Percentiles rank a stretch among this genome's conserved stretches.
Conservation (phyloP, 139 green algal species). For the Parachlorella kessleri region DNA sequence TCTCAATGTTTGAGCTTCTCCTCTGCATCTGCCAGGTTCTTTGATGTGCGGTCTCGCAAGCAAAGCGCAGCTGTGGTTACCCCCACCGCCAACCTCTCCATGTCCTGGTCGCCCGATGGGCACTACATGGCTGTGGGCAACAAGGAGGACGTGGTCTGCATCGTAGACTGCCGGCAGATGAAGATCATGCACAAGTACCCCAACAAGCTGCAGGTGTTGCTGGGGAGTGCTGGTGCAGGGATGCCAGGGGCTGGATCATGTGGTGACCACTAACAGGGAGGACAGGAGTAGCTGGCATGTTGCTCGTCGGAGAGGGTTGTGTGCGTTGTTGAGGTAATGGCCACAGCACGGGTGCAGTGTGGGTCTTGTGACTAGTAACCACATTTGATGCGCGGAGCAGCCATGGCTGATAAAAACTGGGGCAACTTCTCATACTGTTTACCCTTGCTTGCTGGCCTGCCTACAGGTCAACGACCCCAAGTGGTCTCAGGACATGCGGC, state of each 20-base stretch:
- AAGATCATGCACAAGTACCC: constrained; percentile 32
- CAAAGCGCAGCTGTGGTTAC: constrained; percentile 39
- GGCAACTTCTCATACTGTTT: too few species aligned
- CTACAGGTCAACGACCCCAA: constrained; percentile 27
- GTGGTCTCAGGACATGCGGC: constrained; percentile 5
- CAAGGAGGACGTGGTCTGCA: constrained; percentile 26
- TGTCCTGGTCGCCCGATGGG: constrained; percentile 32
- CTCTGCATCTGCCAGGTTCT: constrained; percentile 27
- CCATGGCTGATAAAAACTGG: too few species aligned
- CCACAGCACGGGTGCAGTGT: too few species aligned
- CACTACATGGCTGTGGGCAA: constrained; percentile 39
- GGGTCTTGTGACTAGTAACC: too few species aligned
- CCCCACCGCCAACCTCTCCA: constrained; percentile 31
- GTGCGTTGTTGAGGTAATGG: too few species aligned
- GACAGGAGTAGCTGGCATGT: too few species aligned
- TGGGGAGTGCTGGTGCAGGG: not conserved
- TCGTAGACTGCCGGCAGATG: constrained; percentile 39
- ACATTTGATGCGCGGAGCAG: too few species aligned
- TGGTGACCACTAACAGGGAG: too few species aligned
- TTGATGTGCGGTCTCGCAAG: constrained; percentile 26
- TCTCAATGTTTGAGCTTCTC: not conserved
- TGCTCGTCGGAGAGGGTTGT: too few species aligned
- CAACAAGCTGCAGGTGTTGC: constrained; percentile 37
- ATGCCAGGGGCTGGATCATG: not conserved
- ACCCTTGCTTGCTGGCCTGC: too few species aligned